Base-by-base conservation (phyloP, 192 early-diverging fungal genomes). In the Spinellus fusiger region DNA sequence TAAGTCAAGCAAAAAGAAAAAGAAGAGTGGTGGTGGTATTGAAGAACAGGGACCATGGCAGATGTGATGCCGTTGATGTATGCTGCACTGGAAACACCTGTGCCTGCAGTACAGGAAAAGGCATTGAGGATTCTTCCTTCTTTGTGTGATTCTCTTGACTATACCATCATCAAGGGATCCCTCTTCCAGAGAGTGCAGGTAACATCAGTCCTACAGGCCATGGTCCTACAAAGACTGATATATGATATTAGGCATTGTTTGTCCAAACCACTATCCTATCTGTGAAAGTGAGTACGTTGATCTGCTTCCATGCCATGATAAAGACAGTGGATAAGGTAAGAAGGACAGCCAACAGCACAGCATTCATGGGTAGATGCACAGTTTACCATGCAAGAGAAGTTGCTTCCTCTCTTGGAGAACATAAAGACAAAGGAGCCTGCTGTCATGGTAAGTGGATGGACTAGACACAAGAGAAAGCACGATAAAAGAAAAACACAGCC, bases 21-120 rank as follows among this genome's bases (percentile, higher is more conserved):
- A n/a, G 32, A 29, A 12, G 25, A 35, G n/a, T 31, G 3, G 3
- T 56, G n/a, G n/a, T n/a, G n/a, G n/a, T n/a, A n/a, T n/a, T n/a
- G n/a, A n/a, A n/a, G n/a, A n/a, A n/a, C n/a, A n/a, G n/a, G n/a
- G n/a, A n/a, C n/a, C n/a, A n/a, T n/a, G n/a, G 35, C 65, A 61
- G 83, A 88, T 56, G 77, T 93, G 4, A 83, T 94, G 85, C 89
- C 90, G 0, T 58, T 91, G 5, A 70, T 91, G 7, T 89, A 91
- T 54, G 68, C 75, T 38, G 80, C 89, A 5, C 74, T 93, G 22
- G 79, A 82, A 53, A 77, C 75, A 31, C 62, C 75, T 0, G 62
- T 70, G 3, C 76, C 82, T 4, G 54, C 54, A 25, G 78, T 89
- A 34, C 84, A 89, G 46, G 85, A 88, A 52, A 85, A 84, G 48